A percentile compares a stretch with the other conserved stretches of the same genome.
These are phyloP conservation scores for Coffea eugenioides DNA, from an alignment of 257 asterid genomes.

Conservation along the genomic window DNA sequence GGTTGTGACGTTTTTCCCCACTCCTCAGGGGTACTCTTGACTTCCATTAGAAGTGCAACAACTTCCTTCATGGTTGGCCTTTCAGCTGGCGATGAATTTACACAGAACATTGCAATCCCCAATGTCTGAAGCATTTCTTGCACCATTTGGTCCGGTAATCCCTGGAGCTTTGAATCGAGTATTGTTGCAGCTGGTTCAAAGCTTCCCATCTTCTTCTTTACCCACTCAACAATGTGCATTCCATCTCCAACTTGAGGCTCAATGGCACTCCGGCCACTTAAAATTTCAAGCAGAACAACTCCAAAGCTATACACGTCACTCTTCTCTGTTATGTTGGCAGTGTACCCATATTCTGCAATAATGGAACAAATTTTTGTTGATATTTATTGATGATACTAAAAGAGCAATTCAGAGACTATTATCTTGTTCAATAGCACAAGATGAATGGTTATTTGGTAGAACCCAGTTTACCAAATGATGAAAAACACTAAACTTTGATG, in stretches of 20 bases:
- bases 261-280: conserved; percentile 82
- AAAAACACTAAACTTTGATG: not conserved
- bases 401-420: not conserved
- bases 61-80: conserved; percentile 97
- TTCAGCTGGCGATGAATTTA: conserved; percentile 74
- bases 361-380: not conserved
- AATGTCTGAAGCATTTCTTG: conserved; percentile 97
- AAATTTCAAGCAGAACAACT: conserved; percentile 77
- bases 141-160: conserved; percentile 80
- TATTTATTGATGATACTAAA: not conserved
- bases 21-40: conserved; percentile 75
- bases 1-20: conserved; percentile 87
- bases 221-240: conserved; percentile 93
- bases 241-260: conserved; percentile 82
- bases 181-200: conserved; percentile 77
- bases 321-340: conserved; percentile 83
- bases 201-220: conserved; percentile 96
- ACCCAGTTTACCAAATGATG: not conserved
- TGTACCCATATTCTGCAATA: conserved; percentile 81
- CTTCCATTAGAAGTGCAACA: conserved; percentile 91
- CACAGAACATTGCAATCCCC: conserved; percentile 95
- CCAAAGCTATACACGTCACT: conserved; percentile 95
- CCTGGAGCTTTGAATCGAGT: conserved; percentile 75
- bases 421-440: not conserved
- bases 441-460: not conserved